phyloP scores from a whole-genome alignment of 257 asterid species.

The Mitragyna speciosa region DNA sequence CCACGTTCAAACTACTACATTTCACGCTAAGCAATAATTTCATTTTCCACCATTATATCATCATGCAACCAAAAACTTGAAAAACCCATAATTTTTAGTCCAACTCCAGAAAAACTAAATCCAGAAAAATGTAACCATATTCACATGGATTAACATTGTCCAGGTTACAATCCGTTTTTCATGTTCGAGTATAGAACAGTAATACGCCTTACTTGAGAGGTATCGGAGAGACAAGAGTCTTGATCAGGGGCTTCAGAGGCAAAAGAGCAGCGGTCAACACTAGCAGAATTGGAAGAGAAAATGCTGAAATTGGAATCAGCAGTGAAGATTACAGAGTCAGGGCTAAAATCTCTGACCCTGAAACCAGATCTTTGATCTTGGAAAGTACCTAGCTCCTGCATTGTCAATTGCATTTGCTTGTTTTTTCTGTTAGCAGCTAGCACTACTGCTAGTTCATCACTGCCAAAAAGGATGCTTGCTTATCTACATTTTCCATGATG shows the following conservation, averaged over 20 bases:
- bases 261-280: constrained; percentile 89
- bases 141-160: constrained; percentile 5
- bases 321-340: constrained; percentile 75
- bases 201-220: constrained; percentile 44
- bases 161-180: constrained; percentile 2
- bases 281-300: constrained; percentile 85
- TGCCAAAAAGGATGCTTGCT: not conserved
- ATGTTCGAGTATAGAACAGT: not conserved
- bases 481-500: not conserved
- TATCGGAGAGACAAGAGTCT: constrained; percentile 48
- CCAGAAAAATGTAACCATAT: not conserved
- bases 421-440: not conserved
- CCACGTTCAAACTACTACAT: not conserved
- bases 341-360: constrained; percentile 72
- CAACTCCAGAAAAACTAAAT: constrained; percentile 6
- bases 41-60: constrained; percentile 5
- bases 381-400: constrained; percentile 24
- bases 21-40: not conserved
- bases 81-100: not conserved
- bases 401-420: constrained; percentile 21
- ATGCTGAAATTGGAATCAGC: constrained; percentile 78
- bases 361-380: constrained; percentile 24
- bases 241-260: constrained; percentile 81
- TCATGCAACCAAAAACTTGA: not conserved
- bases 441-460: not conserved